Evolutionary conservation across 352 stramenopile species (phyloP), one percentile per base, ranked within the genome.

Genomic region (Globisporangium orthogonon): DNA sequence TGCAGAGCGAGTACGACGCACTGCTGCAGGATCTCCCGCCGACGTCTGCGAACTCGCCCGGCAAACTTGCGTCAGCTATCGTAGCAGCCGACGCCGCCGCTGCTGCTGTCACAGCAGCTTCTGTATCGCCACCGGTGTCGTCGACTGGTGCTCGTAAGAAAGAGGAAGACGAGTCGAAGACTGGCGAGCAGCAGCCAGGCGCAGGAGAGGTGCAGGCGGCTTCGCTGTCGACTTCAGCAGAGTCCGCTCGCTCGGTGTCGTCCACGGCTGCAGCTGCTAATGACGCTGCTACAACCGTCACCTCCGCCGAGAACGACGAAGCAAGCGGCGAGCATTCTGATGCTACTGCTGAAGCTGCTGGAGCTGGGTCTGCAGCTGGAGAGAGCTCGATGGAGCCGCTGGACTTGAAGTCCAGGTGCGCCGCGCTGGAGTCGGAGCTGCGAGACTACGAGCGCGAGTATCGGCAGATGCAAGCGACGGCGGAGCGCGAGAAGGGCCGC

Each of bases 391-490:
- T 66, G 44, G 65, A 88, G 50, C 73, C 74, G 17, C 46, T 78
- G 33, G 65, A 76, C 33, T 60, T 79, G 2, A 85, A 87, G 56
- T 55, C 62, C 9, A 78, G 75, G 39, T 89, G 78, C 58, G 58
- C 64, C 5, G 58, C 70, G 11, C 69, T 91, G 11, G 77, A 89
- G 63, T 69, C 74, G 18, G 73, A 91, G 33, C 61, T 88, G 17
- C 70, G 69, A 30, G 70, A 87, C 29, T 91, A 88, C 54, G 82
- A 91, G 55, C 85, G 76, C 54, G 76, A 89, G 54, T 89, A 84
- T 30, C 67, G 80, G 7, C 62, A 75, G 37, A 61, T 88, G 7
- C 83, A 87, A 54, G 62, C 69, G 3, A 66, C 65, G 7, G 66
- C 75, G 0, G 78, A 88, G 52, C 71, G 75, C 49, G 81, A 91